These are phyloP conservation scores for Tylopilus plumbeoviolaceoides DNA, from an alignment of 768 basidiomycete genomes.

Conservation along the genomic window DNA sequence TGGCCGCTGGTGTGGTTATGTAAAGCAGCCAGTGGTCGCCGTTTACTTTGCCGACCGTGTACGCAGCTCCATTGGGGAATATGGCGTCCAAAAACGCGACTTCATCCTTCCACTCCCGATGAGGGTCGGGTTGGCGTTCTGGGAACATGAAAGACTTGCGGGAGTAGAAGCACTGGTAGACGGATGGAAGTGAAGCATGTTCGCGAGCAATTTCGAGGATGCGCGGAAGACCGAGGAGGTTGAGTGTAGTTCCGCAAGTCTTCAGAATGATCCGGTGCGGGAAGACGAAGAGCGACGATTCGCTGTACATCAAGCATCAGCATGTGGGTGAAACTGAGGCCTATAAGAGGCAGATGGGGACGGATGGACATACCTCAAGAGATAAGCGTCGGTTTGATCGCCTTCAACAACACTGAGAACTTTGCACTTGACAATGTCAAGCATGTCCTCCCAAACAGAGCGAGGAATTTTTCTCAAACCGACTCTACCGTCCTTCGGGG, in stretches of 20 bases:
- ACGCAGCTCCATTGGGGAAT: slow-evolving; percentile 86
- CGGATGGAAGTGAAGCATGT: slow-evolving; percentile 60
- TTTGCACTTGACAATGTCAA: slow-evolving; percentile 94
- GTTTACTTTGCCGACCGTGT: slow-evolving; percentile 96
- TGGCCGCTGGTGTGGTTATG: slow-evolving; percentile 61
- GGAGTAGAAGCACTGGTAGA: slow-evolving; percentile 95
- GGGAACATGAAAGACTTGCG: slow-evolving; percentile 99
- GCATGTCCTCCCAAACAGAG: slow-evolving; percentile 92
- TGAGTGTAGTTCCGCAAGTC: slow-evolving; percentile 98
- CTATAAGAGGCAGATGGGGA: background rate
- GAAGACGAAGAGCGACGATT: slow-evolving; percentile 94
- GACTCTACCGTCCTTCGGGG: slow-evolving; percentile 39
- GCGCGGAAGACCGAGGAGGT: slow-evolving; percentile 89
- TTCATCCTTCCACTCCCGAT: slow-evolving; percentile 91
- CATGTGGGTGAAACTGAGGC: slow-evolving; percentile 3
- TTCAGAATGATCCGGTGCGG: slow-evolving; percentile 96
- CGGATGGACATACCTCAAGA: slow-evolving; percentile 65
- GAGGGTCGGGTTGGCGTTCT: slow-evolving; percentile 89
- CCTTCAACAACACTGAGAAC: slow-evolving; percentile 89
- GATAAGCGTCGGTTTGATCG: slow-evolving; percentile 89
- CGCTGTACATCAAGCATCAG: slow-evolving; percentile 50
- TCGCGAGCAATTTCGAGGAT: slow-evolving; percentile 89
- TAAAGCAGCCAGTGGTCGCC: slow-evolving; percentile 99
- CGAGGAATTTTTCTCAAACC: slow-evolving; percentile 78
- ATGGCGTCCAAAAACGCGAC: slow-evolving; percentile 88